Conservation (phyloP, 106 monocot species). For the Dioscorea zingiberensis region DNA sequence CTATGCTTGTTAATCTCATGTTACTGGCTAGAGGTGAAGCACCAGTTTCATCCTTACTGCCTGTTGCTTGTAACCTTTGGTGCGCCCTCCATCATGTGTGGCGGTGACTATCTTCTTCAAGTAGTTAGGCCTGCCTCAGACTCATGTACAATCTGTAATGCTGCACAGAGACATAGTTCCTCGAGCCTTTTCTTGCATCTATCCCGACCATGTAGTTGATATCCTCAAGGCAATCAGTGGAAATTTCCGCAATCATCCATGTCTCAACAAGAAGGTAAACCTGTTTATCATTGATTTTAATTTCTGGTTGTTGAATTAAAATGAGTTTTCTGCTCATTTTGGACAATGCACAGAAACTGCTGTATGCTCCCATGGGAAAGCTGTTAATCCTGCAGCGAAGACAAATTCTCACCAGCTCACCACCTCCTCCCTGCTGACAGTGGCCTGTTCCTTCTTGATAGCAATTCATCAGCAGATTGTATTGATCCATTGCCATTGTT, state of each 20-base stretch:
- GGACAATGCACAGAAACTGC: slow-evolving; percentile 15
- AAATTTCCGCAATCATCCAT: slow-evolving; percentile 77
- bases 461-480: background rate
- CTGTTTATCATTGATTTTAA: background rate
- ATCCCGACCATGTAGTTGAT: slow-evolving; percentile 58
- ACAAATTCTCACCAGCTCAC: slow-evolving; percentile 28
- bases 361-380: slow-evolving; percentile 37
- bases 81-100: slow-evolving; percentile 82
- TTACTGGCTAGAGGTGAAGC: slow-evolving; percentile 59
- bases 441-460: slow-evolving; percentile 18
- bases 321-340: background rate
- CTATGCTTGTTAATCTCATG: slow-evolving; percentile 74
- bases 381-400: slow-evolving; percentile 23
- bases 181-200: slow-evolving; percentile 85
- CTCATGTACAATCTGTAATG: slow-evolving; percentile 62
- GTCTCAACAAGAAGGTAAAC: slow-evolving; percentile 68
- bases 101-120: slow-evolving; percentile 64
- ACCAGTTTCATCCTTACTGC: slow-evolving; percentile 53
- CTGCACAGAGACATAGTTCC: slow-evolving; percentile 93
- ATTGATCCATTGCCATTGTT: background rate
- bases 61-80: slow-evolving; percentile 82
- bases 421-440: slow-evolving; percentile 28
- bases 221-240: slow-evolving; percentile 81
- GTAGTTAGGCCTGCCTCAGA: slow-evolving; percentile 53
- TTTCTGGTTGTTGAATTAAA: background rate